A percentile compares a stretch with the other conserved stretches of the same genome.
phyloP scores from a whole-genome alignment of 1,284 basidiomycete species.

The Laetiporus sulphureus region DNA sequence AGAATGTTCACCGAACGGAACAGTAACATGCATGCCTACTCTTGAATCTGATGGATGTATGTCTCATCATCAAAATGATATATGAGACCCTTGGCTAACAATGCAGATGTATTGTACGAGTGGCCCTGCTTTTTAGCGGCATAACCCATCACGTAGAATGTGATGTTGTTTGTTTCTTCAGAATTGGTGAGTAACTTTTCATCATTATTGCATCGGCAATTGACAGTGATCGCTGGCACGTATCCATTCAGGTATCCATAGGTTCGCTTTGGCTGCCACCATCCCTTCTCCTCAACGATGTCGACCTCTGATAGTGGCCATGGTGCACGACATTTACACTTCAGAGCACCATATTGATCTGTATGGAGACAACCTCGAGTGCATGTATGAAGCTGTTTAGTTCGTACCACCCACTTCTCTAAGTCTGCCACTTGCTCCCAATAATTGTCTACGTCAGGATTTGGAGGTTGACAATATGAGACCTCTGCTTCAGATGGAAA shows the following conservation, averaged over 20 bases:
- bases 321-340: conserved; percentile 30
- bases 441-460: conserved; percentile 11
- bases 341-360: conserved; percentile 13
- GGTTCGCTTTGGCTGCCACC: conserved; percentile 15
- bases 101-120: conserved; percentile 21
- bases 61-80: conserved; percentile 17
- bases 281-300: conserved; percentile 15
- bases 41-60: conserved; percentile 3
- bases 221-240: conserved; percentile 18
- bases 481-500: conserved; percentile 12
- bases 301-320: conserved; percentile 16
- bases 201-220: conserved; percentile 27
- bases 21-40: conserved; percentile 19
- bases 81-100: conserved; percentile 21
- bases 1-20: conserved; percentile 22
- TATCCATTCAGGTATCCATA: conserved; percentile 23
- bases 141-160: conserved; percentile 25
- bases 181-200: conserved; percentile 27
- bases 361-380: conserved; percentile 16
- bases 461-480: conserved; percentile 16
- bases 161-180: conserved; percentile 15
- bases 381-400: conserved; percentile 27
- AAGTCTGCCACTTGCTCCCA: neutral
- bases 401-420: conserved; percentile 14
- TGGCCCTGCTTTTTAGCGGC: conserved; percentile 14